phyloP scores from a whole-genome alignment of 441 rosid species.

The Geranium incanum region DNA sequence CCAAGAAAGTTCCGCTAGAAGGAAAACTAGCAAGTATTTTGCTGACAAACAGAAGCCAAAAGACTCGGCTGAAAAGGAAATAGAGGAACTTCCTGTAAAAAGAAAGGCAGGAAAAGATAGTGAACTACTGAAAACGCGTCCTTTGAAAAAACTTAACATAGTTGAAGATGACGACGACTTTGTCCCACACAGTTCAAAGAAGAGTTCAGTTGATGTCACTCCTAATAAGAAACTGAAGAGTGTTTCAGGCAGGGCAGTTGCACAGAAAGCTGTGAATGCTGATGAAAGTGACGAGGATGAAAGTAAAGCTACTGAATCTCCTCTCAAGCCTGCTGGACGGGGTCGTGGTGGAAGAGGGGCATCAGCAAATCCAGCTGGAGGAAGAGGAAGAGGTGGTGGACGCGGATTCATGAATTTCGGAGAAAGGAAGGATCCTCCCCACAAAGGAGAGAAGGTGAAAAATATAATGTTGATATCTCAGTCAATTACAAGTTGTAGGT shows the following conservation, averaged over 20 bases:
- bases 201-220: slow-evolving; percentile 37
- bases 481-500: not conserved
- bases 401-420: slow-evolving; percentile 91
- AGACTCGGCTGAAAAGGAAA: slow-evolving; percentile 35
- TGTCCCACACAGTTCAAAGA: slow-evolving; percentile 43
- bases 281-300: slow-evolving; percentile 55
- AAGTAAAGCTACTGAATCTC: slow-evolving; percentile 43
- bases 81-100: slow-evolving; percentile 50
- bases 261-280: slow-evolving; percentile 37
- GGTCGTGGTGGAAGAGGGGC: slow-evolving; percentile 79
- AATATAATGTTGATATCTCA: slow-evolving; percentile 10
- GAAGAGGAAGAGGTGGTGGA: slow-evolving; percentile 79
- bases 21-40: slow-evolving; percentile 95
- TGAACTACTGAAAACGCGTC: slow-evolving; percentile 38
- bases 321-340: slow-evolving; percentile 64
- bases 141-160: slow-evolving; percentile 42
- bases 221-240: slow-evolving; percentile 75
- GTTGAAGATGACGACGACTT: slow-evolving; percentile 43
- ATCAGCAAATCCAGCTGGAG: slow-evolving; percentile 46
- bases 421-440: slow-evolving; percentile 96
- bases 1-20: slow-evolving; percentile 49
- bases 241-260: slow-evolving; percentile 55
- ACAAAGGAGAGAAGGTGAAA: slow-evolving; percentile 92
- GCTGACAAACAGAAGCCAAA: slow-evolving; percentile 51
- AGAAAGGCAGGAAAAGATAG: slow-evolving; percentile 45